phyloP scores from a whole-genome alignment of 2,329 filamentous ascomycete genomes.

The Alternaria postmessia region DNA sequence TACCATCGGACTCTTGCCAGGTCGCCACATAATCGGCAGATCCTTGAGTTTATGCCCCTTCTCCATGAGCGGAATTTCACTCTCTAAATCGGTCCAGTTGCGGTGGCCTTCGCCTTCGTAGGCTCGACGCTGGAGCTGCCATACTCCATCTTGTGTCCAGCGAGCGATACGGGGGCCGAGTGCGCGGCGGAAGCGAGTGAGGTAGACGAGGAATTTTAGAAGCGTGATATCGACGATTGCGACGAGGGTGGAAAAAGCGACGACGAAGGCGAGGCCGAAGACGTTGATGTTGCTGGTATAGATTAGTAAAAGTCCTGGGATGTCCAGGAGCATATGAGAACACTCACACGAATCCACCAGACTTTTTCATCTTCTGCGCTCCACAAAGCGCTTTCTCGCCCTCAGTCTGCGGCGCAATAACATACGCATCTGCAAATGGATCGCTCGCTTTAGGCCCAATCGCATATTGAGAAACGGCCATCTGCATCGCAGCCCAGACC shows the following conservation, averaged over 20 bases:
- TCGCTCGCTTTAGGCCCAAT: constrained; percentile 2
- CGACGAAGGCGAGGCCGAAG: constrained; percentile 30
- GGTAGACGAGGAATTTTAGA: constrained; percentile 28
- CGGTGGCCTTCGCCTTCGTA: constrained; percentile 23
- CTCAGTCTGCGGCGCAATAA: not conserved
- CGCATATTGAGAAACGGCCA: constrained; percentile 18
- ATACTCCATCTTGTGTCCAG: constrained; percentile 39
- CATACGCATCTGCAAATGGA: not conserved
- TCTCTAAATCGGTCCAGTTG: constrained; percentile 6
- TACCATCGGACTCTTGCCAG: constrained; percentile 4
- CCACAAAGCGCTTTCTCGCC: constrained; percentile 26
- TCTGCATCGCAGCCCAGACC: constrained; percentile 24
- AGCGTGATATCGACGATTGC: constrained; percentile 22
- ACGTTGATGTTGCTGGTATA: constrained; percentile 30
- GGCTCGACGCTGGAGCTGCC: constrained; percentile 36
- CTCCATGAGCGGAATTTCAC: constrained; percentile 10
- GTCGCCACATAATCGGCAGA: constrained; percentile 3
- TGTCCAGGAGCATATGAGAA: too few relatives aligned
- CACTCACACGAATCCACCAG: constrained; percentile 30
- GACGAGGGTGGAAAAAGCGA: constrained; percentile 18
- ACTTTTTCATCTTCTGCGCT: constrained; percentile 25
- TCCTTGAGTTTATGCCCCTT: constrained; percentile 14
- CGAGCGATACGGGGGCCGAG: constrained; percentile 32
- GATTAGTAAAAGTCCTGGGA: not conserved
- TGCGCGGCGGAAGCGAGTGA: constrained; percentile 19